Evolutionary conservation across 331 rosid genomes (phyloP).

Genomic region (Dryas integrifolia): DNA sequence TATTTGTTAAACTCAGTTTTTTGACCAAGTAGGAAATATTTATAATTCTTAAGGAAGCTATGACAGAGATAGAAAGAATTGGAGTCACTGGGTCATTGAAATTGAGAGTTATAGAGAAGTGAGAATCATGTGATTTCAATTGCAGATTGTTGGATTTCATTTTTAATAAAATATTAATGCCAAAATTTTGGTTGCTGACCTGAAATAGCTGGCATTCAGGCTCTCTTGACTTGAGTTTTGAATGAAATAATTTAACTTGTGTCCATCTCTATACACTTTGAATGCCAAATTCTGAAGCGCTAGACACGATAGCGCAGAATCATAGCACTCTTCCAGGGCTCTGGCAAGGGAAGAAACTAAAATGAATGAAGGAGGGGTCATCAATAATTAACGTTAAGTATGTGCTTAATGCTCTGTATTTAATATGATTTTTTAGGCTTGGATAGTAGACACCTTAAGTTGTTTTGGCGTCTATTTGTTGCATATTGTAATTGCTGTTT

Average conservation of each 20-base stretch:
- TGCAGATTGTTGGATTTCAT: background rate
- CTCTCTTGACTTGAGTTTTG: background rate
- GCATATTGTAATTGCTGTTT: background rate
- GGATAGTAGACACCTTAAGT: background rate
- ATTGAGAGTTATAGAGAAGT: background rate
- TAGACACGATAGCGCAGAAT: background rate
- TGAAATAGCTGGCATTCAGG: background rate
- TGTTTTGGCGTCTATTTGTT: background rate
- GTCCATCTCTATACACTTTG: background rate
- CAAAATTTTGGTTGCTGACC: background rate
- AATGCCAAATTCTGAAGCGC: background rate
- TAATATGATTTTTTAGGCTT: background rate
- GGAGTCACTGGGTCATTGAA: background rate
- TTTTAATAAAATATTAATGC: background rate
- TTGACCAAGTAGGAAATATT: background rate
- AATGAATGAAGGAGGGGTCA: background rate
- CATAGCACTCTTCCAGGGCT: background rate
- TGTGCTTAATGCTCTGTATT: background rate
- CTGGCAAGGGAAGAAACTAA: background rate
- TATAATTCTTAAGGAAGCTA: background rate
- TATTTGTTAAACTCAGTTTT: background rate
- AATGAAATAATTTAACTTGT: background rate
- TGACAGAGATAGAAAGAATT: background rate
- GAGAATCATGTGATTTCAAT: background rate
- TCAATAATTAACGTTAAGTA: background rate